Percentiles rank a stretch among this genome's conserved stretches.
Conservation (phyloP, 2,329 filamentous ascomycete genomes). For the Monosporascus sp. region DNA sequence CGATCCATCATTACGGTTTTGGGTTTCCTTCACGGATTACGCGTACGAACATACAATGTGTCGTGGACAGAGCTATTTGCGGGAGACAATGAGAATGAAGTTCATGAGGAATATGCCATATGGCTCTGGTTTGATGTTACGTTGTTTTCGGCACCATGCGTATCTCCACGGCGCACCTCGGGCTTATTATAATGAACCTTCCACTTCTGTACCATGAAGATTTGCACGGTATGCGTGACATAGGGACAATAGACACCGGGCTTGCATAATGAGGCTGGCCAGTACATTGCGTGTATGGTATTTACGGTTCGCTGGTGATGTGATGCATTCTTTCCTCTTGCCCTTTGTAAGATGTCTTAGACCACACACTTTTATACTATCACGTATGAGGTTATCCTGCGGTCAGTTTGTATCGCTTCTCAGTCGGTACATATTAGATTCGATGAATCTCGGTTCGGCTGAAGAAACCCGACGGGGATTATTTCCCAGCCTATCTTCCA, state of each 20-base stretch:
- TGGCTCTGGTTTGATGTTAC: not conserved
- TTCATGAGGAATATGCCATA: not conserved
- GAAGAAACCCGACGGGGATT: too few species aligned
- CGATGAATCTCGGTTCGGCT: too few species aligned
- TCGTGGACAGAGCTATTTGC: not conserved
- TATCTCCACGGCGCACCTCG: not conserved
- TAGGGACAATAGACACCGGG: too few species aligned
- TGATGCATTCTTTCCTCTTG: too few species aligned
- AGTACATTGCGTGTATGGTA: too few species aligned
- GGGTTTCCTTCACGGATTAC: constrained; percentile 7
- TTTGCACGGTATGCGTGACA: not conserved
- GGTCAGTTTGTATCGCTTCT: too few species aligned
- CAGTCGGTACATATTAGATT: too few species aligned
- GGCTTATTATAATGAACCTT: not conserved
- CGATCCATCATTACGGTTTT: constrained; percentile 20
- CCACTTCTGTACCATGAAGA: not conserved
- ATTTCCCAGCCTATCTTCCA: too few species aligned
- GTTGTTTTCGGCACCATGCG: not conserved
- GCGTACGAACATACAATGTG: constrained; percentile 7
- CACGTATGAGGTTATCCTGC: too few species aligned
- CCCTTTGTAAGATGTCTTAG: too few species aligned
- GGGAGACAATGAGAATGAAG: constrained; percentile 8
- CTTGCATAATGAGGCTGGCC: too few species aligned
- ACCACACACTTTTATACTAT: too few species aligned
- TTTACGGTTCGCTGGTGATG: not conserved